Percentiles rank a stretch among this genome's conserved stretches.
phyloP scores from a whole-genome alignment of 192 early-diverging fungal genomes.

The Jimgerdemannia lactiflua region DNA sequence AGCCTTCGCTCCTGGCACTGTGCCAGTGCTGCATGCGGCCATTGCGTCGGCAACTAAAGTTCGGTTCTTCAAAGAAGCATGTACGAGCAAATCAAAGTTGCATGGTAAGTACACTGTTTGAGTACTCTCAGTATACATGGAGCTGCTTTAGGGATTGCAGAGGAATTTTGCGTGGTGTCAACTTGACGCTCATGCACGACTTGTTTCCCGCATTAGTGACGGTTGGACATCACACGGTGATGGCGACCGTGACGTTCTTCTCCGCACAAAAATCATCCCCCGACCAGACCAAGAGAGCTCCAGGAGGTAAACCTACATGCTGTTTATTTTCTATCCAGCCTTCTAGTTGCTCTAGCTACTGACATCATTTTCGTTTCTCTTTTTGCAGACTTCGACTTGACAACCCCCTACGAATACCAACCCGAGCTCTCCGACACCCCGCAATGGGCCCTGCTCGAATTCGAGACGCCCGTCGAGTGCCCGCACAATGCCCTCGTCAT shows the following conservation, averaged over 20 bases:
- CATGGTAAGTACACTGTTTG: neutral
- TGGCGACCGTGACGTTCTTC: conserved; percentile 1
- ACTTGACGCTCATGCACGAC: too few species aligned
- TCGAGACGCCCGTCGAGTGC: neutral
- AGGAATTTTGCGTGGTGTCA: too few species aligned
- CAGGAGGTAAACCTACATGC: too few species aligned
- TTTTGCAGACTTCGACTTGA: neutral
- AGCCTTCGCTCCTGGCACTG: conserved; percentile 1
- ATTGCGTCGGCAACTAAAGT: neutral
- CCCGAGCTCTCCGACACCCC: neutral
- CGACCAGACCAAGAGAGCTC: neutral
- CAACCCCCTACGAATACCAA: neutral
- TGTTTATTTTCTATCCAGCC: too few species aligned
- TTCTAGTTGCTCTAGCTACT: neutral
- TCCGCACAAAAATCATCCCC: neutral
- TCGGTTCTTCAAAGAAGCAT: neutral
- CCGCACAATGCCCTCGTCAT: conserved; percentile 1
- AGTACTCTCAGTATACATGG: neutral
- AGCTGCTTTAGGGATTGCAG: too few species aligned
- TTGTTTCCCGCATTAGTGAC: neutral
- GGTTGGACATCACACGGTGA: neutral
- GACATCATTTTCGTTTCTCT: neutral
- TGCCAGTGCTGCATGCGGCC: neutral
- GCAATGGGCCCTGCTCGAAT: conserved; percentile 2
- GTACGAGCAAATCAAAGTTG: neutral